Percentiles rank a stretch among this genome's conserved stretches.
Conservation (phyloP, 2,329 filamentous ascomycete genomes). For the Fusarium pseudograminearum region DNA sequence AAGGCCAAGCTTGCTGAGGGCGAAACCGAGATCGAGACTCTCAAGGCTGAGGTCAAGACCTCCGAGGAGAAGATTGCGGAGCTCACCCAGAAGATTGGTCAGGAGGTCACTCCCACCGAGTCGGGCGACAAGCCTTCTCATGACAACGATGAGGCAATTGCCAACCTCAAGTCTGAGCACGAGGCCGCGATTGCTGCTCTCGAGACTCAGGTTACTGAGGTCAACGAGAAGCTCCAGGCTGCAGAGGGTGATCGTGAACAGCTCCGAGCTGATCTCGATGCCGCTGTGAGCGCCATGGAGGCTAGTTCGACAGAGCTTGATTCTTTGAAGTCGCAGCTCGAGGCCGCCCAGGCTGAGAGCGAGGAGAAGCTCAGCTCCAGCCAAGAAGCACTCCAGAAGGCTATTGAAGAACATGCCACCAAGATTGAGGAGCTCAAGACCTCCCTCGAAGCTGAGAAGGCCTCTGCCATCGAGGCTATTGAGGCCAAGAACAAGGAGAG, state of each 20-base stretch:
- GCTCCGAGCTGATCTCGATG: conserved; percentile 62
- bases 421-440: conserved; percentile 65
- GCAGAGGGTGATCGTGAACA: conserved; percentile 65
- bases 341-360: conserved; percentile 53
- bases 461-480: conserved; percentile 60
- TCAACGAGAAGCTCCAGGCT: conserved; percentile 62
- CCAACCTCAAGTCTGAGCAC: conserved; percentile 63
- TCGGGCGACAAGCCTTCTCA: conserved; percentile 58
- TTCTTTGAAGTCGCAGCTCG: conserved; percentile 63
- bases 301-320: conserved; percentile 62
- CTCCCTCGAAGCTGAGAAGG: conserved; percentile 63
- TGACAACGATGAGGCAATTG: conserved; percentile 59
- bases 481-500: conserved; percentile 66
- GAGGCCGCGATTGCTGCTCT: conserved; percentile 62
- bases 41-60: conserved; percentile 67
- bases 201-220: conserved; percentile 61
- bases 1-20: conserved; percentile 70
- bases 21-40: conserved; percentile 67
- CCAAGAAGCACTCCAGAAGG: conserved; percentile 53
- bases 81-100: conserved; percentile 64
- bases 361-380: conserved; percentile 52
- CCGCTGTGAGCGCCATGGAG: conserved; percentile 63
- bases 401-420: conserved; percentile 60
- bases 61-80: conserved; percentile 68
- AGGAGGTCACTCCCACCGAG: conserved; percentile 54